A percentile compares a stretch with the other conserved stretches of the same genome.
Conservation (phyloP, 2,329 filamentous ascomycete genomes). For the Neopestalotiopsis clavispora region DNA sequence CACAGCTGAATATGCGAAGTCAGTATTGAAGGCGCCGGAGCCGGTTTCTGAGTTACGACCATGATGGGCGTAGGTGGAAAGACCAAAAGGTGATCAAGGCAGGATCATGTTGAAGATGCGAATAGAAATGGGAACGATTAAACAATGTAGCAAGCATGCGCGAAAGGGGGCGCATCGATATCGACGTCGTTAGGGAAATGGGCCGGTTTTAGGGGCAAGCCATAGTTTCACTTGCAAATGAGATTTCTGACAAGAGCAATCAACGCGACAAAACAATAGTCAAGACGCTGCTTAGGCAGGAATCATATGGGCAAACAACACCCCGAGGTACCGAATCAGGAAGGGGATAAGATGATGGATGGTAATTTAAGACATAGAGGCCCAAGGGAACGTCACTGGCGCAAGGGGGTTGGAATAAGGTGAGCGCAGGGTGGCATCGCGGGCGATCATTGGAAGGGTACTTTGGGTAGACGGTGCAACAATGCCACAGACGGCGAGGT, state of each 20-base stretch:
- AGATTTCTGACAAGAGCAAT: conserved; percentile 2
- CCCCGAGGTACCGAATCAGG: neutral
- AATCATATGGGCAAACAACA: neutral
- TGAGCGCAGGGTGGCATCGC: conserved; percentile 11
- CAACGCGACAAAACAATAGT: neutral
- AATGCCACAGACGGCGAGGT: neutral
- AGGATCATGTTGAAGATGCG: neutral
- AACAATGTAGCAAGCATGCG: neutral
- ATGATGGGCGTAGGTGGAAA: conserved; percentile 10
- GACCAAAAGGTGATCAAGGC: neutral
- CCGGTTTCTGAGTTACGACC: conserved; percentile 22
- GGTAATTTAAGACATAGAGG: conserved; percentile 16
- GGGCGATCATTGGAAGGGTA: conserved; percentile 10
- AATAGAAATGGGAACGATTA: too few species aligned
- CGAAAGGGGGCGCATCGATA: neutral
- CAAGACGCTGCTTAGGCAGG: neutral
- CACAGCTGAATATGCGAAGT: conserved; percentile 61
- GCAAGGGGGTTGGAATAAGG: conserved; percentile 17
- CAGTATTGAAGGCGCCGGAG: conserved; percentile 38
- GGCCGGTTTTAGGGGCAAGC: neutral
- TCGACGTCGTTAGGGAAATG: neutral
- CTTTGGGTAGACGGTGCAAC: neutral
- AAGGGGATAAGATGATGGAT: conserved; percentile 4
- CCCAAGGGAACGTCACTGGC: conserved; percentile 17
- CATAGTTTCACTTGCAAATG: conserved; percentile 9